Evolutionary conservation across 1,284 basidiomycete species (phyloP), one percentile per base, ranked within the genome.

Genomic region (Neolentinus lepideus): DNA sequence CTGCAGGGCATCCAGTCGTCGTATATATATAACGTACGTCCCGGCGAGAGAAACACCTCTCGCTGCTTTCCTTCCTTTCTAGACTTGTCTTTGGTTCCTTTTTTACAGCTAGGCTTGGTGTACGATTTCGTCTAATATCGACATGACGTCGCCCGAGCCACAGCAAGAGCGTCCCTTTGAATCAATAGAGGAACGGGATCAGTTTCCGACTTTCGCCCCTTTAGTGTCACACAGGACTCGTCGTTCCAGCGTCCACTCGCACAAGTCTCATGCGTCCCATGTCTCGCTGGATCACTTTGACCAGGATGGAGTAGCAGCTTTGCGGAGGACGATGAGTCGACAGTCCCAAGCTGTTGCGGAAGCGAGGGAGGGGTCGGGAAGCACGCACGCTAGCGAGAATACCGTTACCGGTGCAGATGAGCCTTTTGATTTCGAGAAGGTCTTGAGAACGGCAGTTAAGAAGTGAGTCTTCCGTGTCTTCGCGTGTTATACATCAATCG

Each of bases 201-300:
- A 43, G 19, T 43, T 43, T 21, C 38, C 38, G 12, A 43, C 38
- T 8, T 43, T 43, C 16, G 38, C 8, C 6, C 12, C 38, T 43
- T 4, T 43, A 6, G 38, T 8, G 38, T n/a, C 38, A 4, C 47
- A 50, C 24, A 50, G 6, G 47, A 47, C 47, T 26, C 47, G 27
- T 25, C 47, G 27, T 3, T 8, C 21, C 27, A 50, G 24, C 22
- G 16, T 22, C 22, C 24, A 50, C 47, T 29, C 24, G 24, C 47
- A 29, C 47, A 19, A 6, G 19, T 46, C 43, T 21, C 43, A 46
- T 21, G 59, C 57, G 25, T 62, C 64, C 19, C 65, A 56, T 26
- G 64, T 67, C 12, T 54, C 56, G 6, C 45, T 67, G 19, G 65
- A 64, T 43, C 62, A 64, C 45, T 73, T 73, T 57, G 71, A 73